Conservation (phyloP, 1,139 yeast genomes). For the Debaryomyces coudertii region DNA sequence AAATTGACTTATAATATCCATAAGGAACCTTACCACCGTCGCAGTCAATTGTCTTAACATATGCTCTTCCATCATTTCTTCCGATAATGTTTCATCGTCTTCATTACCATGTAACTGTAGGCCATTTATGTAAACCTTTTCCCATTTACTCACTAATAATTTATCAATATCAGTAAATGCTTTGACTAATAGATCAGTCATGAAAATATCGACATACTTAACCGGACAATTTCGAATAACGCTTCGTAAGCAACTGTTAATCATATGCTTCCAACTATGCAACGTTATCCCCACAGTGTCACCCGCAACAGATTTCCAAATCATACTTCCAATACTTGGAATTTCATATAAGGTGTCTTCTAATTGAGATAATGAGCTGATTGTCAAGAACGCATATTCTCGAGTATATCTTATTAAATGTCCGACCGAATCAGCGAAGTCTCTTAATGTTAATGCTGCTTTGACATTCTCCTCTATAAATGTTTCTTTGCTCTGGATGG, state of each 20-base stretch:
- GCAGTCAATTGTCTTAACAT: slow-evolving; percentile 90
- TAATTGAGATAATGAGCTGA: slow-evolving; percentile 86
- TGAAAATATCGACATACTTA: slow-evolving; percentile 64
- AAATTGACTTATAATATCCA: slow-evolving; percentile 84
- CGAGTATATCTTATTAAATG: slow-evolving; percentile 93
- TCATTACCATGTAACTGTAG: slow-evolving; percentile 68
- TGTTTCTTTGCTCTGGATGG: slow-evolving; percentile 90
- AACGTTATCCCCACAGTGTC: slow-evolving; percentile 85
- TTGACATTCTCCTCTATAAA: slow-evolving; percentile 93
- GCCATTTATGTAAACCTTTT: slow-evolving; percentile 68
- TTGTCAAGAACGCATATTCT: slow-evolving; percentile 89
- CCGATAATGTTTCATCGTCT: slow-evolving; percentile 85
- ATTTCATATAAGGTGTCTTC: slow-evolving; percentile 88
- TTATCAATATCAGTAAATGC: slow-evolving; percentile 73
- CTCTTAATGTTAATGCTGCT: slow-evolving; percentile 90
- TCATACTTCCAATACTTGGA: slow-evolving; percentile 72
- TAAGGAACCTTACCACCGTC: slow-evolving; percentile 83
- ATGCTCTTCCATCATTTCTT: slow-evolving; percentile 98
- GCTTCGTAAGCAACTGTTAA: slow-evolving; percentile 83
- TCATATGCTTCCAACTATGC: slow-evolving; percentile 97
- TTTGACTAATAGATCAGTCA: slow-evolving; percentile 77
- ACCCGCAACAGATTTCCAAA: slow-evolving; percentile 88
- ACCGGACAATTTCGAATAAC: slow-evolving; percentile 88
- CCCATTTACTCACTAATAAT: slow-evolving; percentile 75
- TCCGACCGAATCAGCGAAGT: slow-evolving; percentile 98